Evolutionary conservation across 2,329 filamentous ascomycete species (phyloP), one percentile per base, ranked within the genome.

Genomic region (Acephala macrosclerotiorum): DNA sequence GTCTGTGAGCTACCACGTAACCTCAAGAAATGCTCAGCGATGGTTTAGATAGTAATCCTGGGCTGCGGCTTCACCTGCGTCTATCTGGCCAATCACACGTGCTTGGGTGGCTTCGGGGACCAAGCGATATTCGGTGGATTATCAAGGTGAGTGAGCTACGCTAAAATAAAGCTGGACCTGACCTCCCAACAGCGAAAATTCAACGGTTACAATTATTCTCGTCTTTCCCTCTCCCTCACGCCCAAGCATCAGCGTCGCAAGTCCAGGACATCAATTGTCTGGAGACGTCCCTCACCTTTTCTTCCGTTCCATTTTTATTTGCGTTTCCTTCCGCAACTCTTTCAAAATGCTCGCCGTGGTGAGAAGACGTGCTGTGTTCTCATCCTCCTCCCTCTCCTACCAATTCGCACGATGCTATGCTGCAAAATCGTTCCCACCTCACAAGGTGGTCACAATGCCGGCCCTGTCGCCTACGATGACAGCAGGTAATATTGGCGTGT

Each of bases 381-480:
- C 79, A 70, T 82, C 82, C 73, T 78, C 79, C 71, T 82, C 82
- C 73, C 78, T 83, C 74, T 83, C 83, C 74, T 83, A 83, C 71
- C 84, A 83, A 75, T 81, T 89, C 69, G 83, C 87, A 80, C 84
- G 88, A 83, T 87, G 82, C 80, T 76, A 75, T 74, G 78, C 80
- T 78, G 72, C 73, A 61, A 86, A 84, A 96, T 96, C 95, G 58
- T 98, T 93, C 84, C 96, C 96, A 73, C 89, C 94, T 73, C 96
- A 99, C 84, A 95, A 92, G 74, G 85, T 99, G 80, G 90, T 99
- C 84, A 96, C 89, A 85, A 99, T 99, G 96, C 96, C 96, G 72
- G 96, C 96, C 66, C 87, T 99, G 76, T 99, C 96, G 70, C 96
- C 96, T 63, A 99, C 96, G 74, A 99, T 99, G 96, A 94, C 92